Evolutionary conservation across 2,329 filamentous ascomycete species (phyloP).

Genomic region (Xylariaceae sp.): DNA sequence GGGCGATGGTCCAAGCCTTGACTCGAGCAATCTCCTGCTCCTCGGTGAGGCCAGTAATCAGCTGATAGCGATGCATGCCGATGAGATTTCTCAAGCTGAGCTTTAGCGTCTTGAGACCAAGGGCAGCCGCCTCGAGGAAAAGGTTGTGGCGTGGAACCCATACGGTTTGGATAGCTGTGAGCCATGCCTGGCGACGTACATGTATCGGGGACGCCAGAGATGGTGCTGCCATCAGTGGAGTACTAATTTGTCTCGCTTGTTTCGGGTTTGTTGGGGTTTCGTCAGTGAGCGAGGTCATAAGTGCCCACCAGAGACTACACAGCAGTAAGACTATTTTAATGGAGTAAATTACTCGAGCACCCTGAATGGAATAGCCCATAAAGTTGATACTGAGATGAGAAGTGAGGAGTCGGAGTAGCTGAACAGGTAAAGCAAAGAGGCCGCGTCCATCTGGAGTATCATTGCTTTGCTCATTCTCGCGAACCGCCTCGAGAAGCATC

Average conservation of each 20-base stretch:
- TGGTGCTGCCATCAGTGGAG: conserved; percentile 54
- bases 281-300: conserved; percentile 53
- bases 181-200: conserved; percentile 84
- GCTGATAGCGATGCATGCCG: conserved; percentile 73
- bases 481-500: conserved; percentile 84
- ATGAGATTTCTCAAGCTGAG: conserved; percentile 76
- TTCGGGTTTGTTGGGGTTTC: conserved; percentile 54
- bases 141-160: conserved; percentile 89
- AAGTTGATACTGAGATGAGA: conserved; percentile 50
- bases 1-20: conserved; percentile 89
- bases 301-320: conserved; percentile 53
- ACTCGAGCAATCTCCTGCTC: conserved; percentile 84
- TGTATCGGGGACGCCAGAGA: conserved; percentile 80
- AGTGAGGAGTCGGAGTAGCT: conserved; percentile 50
- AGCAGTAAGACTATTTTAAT: conserved; percentile 53
- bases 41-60: conserved; percentile 74
- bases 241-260: conserved; percentile 35
- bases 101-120: conserved; percentile 77
- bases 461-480: conserved; percentile 62
- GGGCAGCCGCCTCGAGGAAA: conserved; percentile 77
- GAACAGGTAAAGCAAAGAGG: conserved; percentile 62
- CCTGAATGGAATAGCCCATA: conserved; percentile 51
- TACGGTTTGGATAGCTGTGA: conserved; percentile 87
- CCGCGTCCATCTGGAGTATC: conserved; percentile 65
- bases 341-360: conserved; percentile 45